Conservation (phyloP, 768 basidiomycete species). For the Calocera cornea region DNA sequence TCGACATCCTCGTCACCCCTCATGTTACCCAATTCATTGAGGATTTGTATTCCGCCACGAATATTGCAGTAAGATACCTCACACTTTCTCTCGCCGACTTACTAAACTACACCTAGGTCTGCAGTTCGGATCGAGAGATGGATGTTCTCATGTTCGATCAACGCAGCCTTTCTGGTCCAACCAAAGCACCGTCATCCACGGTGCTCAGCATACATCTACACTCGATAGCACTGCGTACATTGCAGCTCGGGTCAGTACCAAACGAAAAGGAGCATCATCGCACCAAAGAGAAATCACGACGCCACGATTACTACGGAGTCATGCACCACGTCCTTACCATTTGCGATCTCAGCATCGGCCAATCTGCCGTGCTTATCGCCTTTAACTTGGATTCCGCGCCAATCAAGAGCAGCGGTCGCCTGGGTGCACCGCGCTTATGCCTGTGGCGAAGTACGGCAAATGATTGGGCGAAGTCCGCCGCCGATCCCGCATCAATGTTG, state of each 20-base stretch:
- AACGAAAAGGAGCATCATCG: not conserved
- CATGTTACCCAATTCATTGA: conserved; percentile 7
- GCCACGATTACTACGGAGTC: not conserved
- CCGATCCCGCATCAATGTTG: not conserved
- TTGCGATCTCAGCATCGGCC: not conserved
- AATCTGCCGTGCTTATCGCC: not conserved
- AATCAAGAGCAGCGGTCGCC: not conserved
- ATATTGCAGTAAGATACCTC: not conserved
- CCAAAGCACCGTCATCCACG: not conserved
- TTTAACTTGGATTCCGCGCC: not conserved
- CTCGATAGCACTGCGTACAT: not conserved
- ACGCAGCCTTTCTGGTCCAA: not conserved
- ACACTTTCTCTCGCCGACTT: not conserved
- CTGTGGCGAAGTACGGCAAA: not conserved
- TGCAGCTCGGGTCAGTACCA: not conserved
- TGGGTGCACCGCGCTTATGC: not conserved
- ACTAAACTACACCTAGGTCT: not conserved
- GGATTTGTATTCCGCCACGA: conserved; percentile 2
- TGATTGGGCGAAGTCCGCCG: not conserved
- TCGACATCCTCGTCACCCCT: conserved; percentile 9
- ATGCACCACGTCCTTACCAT: not conserved
- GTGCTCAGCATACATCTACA: not conserved
- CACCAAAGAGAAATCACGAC: not conserved
- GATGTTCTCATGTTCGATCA: not conserved
- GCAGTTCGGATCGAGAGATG: conserved; percentile 1